Conservation (phyloP, 371 early-diverging fungal species). For the Saksenaea oblongispora region DNA sequence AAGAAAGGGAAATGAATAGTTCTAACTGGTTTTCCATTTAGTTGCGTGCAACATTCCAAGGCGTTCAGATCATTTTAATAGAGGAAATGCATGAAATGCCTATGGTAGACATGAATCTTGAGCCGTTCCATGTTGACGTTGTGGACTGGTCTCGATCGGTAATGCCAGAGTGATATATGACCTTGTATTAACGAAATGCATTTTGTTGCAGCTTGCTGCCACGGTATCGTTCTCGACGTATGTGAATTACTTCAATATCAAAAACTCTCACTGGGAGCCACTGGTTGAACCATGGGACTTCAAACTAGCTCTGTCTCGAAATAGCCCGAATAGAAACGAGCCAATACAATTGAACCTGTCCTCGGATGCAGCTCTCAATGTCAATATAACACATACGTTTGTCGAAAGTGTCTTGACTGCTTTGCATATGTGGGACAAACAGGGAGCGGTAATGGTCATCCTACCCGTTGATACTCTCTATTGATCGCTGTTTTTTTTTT, state of each 20-base stretch:
- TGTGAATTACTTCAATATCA: conserved; percentile 85
- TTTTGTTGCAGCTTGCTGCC: conserved; percentile 55
- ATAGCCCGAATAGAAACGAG: conserved; percentile 17
- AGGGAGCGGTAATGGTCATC: conserved; percentile 22
- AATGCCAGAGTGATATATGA: neutral
- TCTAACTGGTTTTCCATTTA: conserved; percentile 5
- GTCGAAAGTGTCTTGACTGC: conserved; percentile 80
- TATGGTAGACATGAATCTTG: conserved; percentile 83
- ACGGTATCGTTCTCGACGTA: conserved; percentile 70
- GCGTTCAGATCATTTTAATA: conserved; percentile 84
- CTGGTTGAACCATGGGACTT: conserved; percentile 82
- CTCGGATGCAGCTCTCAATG: conserved; percentile 79
- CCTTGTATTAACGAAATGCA: neutral
- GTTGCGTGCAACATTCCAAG: conserved; percentile 67
- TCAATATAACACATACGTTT: conserved; percentile 87
- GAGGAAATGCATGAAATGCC: conserved; percentile 93
- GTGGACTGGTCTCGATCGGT: conserved; percentile 86
- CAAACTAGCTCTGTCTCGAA: conserved; percentile 46
- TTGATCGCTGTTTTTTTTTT: neutral
- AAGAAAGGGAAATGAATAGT: neutral
- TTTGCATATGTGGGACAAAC: conserved; percentile 51
- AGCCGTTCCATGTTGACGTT: conserved; percentile 76
- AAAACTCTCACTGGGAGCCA: conserved; percentile 93
- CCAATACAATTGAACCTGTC: conserved; percentile 60
- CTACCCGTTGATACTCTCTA: neutral